Percentiles rank a stretch among this genome's conserved stretches.
Conservation (phyloP, 2,329 filamentous ascomycete genomes). For the Camillea tinctor region DNA sequence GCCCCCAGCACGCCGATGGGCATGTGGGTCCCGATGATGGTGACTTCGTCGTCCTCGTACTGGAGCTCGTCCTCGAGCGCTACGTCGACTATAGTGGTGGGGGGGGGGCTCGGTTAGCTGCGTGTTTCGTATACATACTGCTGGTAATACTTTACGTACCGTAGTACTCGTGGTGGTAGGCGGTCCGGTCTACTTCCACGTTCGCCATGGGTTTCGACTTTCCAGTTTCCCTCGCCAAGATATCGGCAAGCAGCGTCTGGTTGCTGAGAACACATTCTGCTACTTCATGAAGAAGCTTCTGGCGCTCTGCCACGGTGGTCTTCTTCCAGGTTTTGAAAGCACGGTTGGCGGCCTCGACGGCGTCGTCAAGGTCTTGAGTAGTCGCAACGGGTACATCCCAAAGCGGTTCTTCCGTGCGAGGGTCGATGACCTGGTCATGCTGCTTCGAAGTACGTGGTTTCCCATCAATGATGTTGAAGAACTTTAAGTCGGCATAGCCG, state of each 20-base stretch:
- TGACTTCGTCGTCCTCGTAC: constrained; percentile 43
- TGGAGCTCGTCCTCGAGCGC: constrained; percentile 46
- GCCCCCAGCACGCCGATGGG: constrained; percentile 52
- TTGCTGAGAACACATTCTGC: constrained; percentile 41
- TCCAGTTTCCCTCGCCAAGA: constrained; percentile 50
- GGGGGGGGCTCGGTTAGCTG: too few relatives aligned
- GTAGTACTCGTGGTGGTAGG: constrained; percentile 38
- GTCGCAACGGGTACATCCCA: constrained; percentile 47
- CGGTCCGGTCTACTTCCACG: constrained; percentile 38
- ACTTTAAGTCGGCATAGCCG: constrained; percentile 27
- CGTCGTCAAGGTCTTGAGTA: constrained; percentile 39
- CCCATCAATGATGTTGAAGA: constrained; percentile 47
- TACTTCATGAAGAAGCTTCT: constrained; percentile 39
- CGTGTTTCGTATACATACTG: not conserved
- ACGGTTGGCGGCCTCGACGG: constrained; percentile 43
- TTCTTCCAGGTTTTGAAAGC: constrained; percentile 49
- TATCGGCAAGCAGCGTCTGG: constrained; percentile 41
- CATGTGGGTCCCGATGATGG: constrained; percentile 41
- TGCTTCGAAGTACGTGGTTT: constrained; percentile 35
- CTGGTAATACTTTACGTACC: constrained; percentile 21
- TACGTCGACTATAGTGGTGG: constrained; percentile 26
- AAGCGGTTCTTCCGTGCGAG: constrained; percentile 43
- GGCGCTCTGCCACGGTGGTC: constrained; percentile 42
- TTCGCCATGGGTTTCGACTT: constrained; percentile 44
- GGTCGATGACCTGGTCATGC: constrained; percentile 41